Evolutionary conservation across 2,329 filamentous ascomycete species (phyloP).

Genomic region (Annulohypoxylon truncatum): DNA sequence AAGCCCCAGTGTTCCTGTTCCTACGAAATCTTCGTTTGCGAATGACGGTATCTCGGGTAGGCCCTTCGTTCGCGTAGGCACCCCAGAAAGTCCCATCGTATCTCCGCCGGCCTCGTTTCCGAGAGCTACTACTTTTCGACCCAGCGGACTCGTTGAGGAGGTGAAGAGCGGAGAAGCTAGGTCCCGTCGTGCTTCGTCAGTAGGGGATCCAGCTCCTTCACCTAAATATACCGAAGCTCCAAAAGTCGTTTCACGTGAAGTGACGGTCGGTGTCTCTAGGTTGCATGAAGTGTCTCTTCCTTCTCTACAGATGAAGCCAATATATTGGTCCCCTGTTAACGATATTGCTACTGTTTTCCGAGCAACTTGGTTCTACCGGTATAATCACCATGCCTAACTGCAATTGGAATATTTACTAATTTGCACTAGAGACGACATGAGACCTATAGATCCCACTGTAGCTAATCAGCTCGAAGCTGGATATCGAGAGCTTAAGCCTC

Average conservation of each 20-base stretch:
- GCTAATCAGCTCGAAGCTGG: conserved; percentile 95
- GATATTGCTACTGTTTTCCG: conserved; percentile 85
- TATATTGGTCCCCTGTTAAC: conserved; percentile 96
- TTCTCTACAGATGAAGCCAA: conserved; percentile 88
- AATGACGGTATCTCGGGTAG: conserved; percentile 67
- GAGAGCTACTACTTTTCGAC: conserved; percentile 31
- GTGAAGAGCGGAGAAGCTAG: conserved; percentile 31
- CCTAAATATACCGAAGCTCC: conserved; percentile 41
- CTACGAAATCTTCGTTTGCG: conserved; percentile 44
- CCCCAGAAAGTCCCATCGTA: conserved; percentile 47
- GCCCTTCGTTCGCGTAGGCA: conserved; percentile 63
- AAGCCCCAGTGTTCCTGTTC: conserved; percentile 35
- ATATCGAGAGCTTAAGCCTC: conserved; percentile 85
- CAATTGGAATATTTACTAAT: conserved; percentile 16
- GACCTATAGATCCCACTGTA: conserved; percentile 84
- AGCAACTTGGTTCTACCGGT: conserved; percentile 96
- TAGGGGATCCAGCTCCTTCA: conserved; percentile 27
- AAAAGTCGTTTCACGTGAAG: conserved; percentile 58
- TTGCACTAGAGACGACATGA: conserved; percentile 78
- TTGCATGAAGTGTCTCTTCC: conserved; percentile 90
- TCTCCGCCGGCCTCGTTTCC: conserved; percentile 47
- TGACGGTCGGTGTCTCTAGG: conserved; percentile 89
- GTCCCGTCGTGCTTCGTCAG: conserved; percentile 20
- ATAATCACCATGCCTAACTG: conserved; percentile 27
- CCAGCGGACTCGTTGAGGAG: conserved; percentile 42